Base-by-base conservation (phyloP, 2,329 filamentous ascomycete genomes). In the Alternaria sp. region DNA sequence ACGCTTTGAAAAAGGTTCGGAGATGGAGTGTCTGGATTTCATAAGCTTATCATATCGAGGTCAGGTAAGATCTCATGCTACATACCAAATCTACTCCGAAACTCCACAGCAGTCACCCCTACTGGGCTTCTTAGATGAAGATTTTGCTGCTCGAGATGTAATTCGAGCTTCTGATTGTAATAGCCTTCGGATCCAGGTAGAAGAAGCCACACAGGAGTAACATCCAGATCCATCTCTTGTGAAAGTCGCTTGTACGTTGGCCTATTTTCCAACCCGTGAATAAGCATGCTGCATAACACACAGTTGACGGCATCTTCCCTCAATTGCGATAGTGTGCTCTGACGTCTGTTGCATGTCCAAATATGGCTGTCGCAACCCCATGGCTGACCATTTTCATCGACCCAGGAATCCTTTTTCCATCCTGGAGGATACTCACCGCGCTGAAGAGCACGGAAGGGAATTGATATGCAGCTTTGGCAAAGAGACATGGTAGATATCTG, bases 21-120 rank as follows among this genome's bases (percentile, higher is more conserved):
- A 27, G 46, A 2, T 22, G 46, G 20, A 2, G 46, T 38, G 6
- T 50, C 46, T 50, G 14, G 14, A 2, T 20, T 25, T 7, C 7
- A 36, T 49, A 11, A 49, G 46, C 18, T 25, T 12, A 0, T 36
- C 30, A 22, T n/a, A 36, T 1, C 4, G 18, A 34, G 18, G 3
- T 3, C 9, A 20, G 7, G 30, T 38, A n/a, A 12, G 9, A 32
- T 2, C 20, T 7, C 18, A 11, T 2, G 9, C 3, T 5, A 50
- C 46, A n/a, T 50, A 50, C 46, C 46, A 50, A 50, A 50, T 18
- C 46, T 50, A 27, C 32, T 50, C 5, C 46, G 32, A 27, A 50
- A 50, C 32, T 50, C 46, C 32, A 50, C 46, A 38, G 46, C 46
- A 27, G 46, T 50, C 22, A 9, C 16, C 16, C 12, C 46, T 18